Conservation (phyloP, 495 filamentous ascomycete genomes). For the Penicillium atrosanguineum region DNA sequence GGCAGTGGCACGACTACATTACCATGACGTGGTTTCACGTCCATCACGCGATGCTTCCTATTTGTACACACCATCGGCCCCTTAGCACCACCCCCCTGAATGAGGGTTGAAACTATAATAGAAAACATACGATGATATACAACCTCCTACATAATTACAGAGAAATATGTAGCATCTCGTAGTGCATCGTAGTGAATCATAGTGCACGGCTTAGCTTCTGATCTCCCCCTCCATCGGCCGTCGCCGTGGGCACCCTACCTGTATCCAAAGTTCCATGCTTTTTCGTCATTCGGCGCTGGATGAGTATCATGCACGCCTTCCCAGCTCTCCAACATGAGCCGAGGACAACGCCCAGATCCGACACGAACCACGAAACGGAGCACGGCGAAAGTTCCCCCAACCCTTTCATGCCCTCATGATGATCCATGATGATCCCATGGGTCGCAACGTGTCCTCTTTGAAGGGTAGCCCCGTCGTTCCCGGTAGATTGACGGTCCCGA, state of each 20-base stretch:
- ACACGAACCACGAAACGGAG: background rate
- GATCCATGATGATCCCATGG: slow-evolving; percentile 5
- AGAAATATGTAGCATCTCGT: background rate
- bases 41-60: slow-evolving; percentile 12
- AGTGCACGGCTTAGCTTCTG: slow-evolving; percentile 20
- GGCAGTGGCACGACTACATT: slow-evolving; percentile 11
- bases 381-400: background rate
- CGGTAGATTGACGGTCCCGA: background rate
- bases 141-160: slow-evolving; percentile 9
- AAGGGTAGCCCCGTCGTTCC: background rate
- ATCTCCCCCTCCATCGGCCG: slow-evolving; percentile 16
- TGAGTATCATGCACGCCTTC: background rate
- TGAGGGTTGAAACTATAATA: background rate
- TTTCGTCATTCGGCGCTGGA: background rate
- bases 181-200: background rate
- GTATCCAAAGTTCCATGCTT: background rate
- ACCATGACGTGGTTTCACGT: slow-evolving; percentile 16
- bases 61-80: background rate
- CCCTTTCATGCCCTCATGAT: slow-evolving; percentile 1
- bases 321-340: background rate
- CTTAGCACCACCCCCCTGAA: background rate
- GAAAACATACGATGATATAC: background rate
- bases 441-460: slow-evolving; percentile 12
- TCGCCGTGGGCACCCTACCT: slow-evolving; percentile 8
- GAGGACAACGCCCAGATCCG: background rate